Evolutionary conservation across 305 asterid genomes (phyloP).

Genomic region (Ilex paraguariensis): DNA sequence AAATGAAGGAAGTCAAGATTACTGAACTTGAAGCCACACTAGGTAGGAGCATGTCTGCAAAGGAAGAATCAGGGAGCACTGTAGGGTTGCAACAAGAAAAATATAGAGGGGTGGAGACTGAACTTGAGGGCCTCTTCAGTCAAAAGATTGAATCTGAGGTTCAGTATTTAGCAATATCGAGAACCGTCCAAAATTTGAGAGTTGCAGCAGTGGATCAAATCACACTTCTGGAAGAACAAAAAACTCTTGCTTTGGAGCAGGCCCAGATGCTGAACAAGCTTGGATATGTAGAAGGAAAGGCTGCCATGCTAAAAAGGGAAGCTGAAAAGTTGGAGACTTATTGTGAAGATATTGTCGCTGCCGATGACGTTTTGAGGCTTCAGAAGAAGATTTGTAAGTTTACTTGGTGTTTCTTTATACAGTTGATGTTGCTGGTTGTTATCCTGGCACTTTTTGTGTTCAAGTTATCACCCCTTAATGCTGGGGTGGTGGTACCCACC

Average conservation of each 20-base stretch:
- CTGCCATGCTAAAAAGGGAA: neutral
- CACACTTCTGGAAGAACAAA: conserved; percentile 15
- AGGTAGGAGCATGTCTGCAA: conserved; percentile 6
- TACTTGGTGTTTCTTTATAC: conserved; percentile 42
- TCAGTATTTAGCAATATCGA: conserved; percentile 44
- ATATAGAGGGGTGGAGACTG: conserved; percentile 21
- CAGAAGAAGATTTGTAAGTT: conserved; percentile 50
- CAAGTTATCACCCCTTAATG: conserved; percentile 30
- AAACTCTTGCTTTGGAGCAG: conserved; percentile 18
- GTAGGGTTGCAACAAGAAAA: conserved; percentile 4
- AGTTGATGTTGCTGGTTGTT: conserved; percentile 37
- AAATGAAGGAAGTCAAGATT: conserved; percentile 20
- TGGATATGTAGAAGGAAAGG: neutral
- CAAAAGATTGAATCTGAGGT: conserved; percentile 76
- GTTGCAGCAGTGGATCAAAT: conserved; percentile 19
- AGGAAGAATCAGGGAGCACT: conserved; percentile 23
- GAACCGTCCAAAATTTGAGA: neutral
- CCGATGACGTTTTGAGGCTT: conserved; percentile 41
- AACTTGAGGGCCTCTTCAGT: conserved; percentile 46
- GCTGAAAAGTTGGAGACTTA: conserved; percentile 1
- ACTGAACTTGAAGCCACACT: conserved; percentile 24
- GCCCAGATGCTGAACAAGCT: neutral
- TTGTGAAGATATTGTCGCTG: conserved; percentile 37
- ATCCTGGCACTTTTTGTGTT: conserved; percentile 27
- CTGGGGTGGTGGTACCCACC: conserved; percentile 59